Base-by-base conservation (phyloP, 257 asterid species). In the Solanum appendiculatum region DNA sequence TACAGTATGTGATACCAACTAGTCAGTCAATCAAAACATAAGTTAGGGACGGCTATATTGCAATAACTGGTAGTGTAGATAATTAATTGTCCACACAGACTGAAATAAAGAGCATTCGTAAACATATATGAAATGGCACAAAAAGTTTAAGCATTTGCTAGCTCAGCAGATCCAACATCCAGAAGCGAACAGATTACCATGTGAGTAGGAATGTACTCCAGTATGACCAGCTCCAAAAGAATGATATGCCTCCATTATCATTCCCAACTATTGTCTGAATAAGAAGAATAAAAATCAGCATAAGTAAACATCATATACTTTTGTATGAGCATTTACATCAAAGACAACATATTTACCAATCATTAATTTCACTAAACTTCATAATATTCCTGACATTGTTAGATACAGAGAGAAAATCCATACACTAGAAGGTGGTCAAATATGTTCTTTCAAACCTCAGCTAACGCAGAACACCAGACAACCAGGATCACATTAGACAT, bases 151-250 rank as follows among this genome's bases (percentile, higher is more conserved):
- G 85, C 85, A 80, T 46, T 80, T 46, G 7, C 42, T 31, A 80
- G 23, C 66, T 81, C 85, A 48, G 68, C 68, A 18, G 44, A 81
- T 48, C 64, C 64, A 25, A 29, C 66, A 29, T 29, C 68, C 66
- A 48, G 42, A 81, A 80, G 85, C 7, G 2, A 81, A 31, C 44
- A 48, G 85, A 81, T 81, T 96, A 97, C 99, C 99, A 97, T 87
- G 99, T 96, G 89, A 97, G 97, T 87, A 97, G 91, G 92, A 97
- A 97, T 36, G 99, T 96, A 92, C 99, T 97, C 99, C 99, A 97
- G 89, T 97, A 97, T 33, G 99, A 97, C 99, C 99, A 97, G 88
- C 93, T 94, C 98, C 98, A 97, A 89, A 96, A 97, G 96, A 97
- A 97, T 89, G 99, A 95, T 87, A 97, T 93, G 90, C 99, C 98